A percentile compares a stretch with the other conserved stretches of the same genome.
Evolutionary conservation across 495 filamentous ascomycete species (phyloP).

Genomic region (Aspergillus biplanus): DNA sequence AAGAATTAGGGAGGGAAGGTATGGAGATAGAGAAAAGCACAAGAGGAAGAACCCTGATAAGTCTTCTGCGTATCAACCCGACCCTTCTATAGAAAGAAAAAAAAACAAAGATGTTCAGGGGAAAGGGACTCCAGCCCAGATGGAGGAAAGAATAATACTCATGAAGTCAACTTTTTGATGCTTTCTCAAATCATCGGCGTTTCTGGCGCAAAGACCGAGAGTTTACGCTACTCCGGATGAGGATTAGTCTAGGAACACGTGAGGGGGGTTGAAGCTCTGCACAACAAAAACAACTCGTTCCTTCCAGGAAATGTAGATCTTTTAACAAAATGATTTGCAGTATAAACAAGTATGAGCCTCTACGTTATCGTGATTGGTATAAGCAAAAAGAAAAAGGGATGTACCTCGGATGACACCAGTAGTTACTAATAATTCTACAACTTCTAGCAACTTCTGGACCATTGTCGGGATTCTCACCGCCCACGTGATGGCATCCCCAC

Average conservation of each 20-base stretch:
- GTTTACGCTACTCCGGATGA: constrained; percentile 6
- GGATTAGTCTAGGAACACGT: constrained; percentile 24
- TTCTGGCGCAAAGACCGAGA: constrained; percentile 14
- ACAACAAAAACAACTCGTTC: too few species aligned
- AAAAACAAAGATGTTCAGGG: constrained; percentile 15
- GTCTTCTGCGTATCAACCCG: constrained; percentile 5
- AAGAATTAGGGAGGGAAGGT: constrained; percentile 7
- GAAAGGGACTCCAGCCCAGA: constrained; percentile 24
- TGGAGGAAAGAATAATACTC: constrained; percentile 6
- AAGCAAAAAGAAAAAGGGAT: too few species aligned
- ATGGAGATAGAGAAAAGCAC: constrained; percentile 7
- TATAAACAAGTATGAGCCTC: too few species aligned
- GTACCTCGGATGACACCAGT: neutral
- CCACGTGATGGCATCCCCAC: constrained; percentile 21
- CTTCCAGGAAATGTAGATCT: too few species aligned
- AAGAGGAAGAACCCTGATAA: constrained; percentile 1
- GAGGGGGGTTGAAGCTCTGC: neutral
- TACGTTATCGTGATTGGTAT: too few species aligned
- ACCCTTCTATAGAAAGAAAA: constrained; percentile 19
- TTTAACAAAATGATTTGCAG: too few species aligned
- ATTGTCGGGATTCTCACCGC: constrained; percentile 17
- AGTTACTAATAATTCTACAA: constrained; percentile 13
- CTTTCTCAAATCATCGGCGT: constrained; percentile 19
- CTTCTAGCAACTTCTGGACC: constrained; percentile 25
- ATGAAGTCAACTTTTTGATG: constrained; percentile 27